A percentile compares a stretch with the other conserved stretches of the same genome.
Evolutionary conservation across 306 rosid genomes (phyloP).

Genomic region (Vachellia collinsii): DNA sequence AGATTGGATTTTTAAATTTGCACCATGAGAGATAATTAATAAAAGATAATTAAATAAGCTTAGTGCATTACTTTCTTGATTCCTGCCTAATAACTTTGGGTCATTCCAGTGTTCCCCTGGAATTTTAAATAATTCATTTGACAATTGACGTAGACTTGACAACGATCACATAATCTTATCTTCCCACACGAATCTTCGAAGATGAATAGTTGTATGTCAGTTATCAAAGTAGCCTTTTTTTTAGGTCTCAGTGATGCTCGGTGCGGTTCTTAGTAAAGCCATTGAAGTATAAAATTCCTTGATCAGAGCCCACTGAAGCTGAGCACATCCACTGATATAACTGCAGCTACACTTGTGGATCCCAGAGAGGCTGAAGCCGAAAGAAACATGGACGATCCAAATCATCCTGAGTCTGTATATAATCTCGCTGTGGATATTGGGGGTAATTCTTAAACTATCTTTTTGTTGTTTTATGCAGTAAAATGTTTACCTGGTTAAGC

Average conservation of each 20-base stretch:
- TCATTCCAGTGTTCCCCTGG: background rate
- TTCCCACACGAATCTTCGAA: too few relatives aligned
- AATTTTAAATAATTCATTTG: background rate
- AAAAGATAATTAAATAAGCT: background rate
- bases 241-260: background rate
- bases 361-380: constrained; percentile 31
- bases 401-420: constrained; percentile 47
- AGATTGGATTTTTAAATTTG: background rate
- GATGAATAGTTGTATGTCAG: background rate
- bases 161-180: background rate
- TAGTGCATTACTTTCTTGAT: background rate
- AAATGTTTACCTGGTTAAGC: background rate
- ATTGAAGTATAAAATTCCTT: background rate
- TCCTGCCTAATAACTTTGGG: background rate
- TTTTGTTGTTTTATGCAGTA: background rate
- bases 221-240: background rate
- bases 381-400: constrained; percentile 45
- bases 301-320: background rate
- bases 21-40: background rate
- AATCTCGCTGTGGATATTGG: constrained; percentile 89
- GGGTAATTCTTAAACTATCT: constrained; percentile 47
- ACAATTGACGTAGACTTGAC: background rate
- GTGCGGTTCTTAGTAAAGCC: background rate
- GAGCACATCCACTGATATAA: background rate
- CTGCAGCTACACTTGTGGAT: constrained; percentile 50